Evolutionary conservation across 176 grass and related monocot species (phyloP), one percentile per base, ranked within the genome.

Genomic region (Pontederia paniculata): DNA sequence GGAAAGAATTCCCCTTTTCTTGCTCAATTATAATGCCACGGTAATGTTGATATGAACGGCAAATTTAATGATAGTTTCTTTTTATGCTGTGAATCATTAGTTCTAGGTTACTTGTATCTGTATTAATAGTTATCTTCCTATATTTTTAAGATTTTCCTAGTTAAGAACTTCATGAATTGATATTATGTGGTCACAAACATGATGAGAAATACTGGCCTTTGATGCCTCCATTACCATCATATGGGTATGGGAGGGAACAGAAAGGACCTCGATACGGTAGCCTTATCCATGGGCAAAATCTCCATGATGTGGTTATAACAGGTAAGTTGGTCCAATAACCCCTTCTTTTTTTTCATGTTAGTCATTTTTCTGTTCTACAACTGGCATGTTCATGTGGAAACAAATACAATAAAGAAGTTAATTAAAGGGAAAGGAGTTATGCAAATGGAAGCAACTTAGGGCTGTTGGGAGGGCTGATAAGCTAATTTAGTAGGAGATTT

Each of bases 131-230:
- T 17, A 10, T 9, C 16, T 71, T 43, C n/a, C 43, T 15, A 53
- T 73, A 45, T 42, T 12, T 59, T 21, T 17, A 22, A 42, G 53
- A 37, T 70, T 65, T 63, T 71, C 57, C 53, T 80, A 23, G 61
- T 44, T 56, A 56, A 51, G 58, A 5, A 2, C 25, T 31, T 31
- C 25, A 31, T 44, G 44, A 45, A 60, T 73, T 83, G 68, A 52
- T 65, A 66, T 54, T 42, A 55, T 68, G 52, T 23, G 17, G 69
- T 48, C 66, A 66, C 31, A 77, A 62, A 70, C 83, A 95, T 85
- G 85, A 89, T 83, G 79, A 95, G 84, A 89, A 66, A 54, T 70
- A 83, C 17, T 96, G 90, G 90, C 82, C 90, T 37, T 86, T 96
- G 54, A 80, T 96, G 85, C 70, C 90, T 58, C 82, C 90, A 22